Percentiles rank a stretch among this genome's conserved stretches.
Conservation (phyloP, 768 basidiomycete genomes). For the Fistulinella prunicolor region DNA sequence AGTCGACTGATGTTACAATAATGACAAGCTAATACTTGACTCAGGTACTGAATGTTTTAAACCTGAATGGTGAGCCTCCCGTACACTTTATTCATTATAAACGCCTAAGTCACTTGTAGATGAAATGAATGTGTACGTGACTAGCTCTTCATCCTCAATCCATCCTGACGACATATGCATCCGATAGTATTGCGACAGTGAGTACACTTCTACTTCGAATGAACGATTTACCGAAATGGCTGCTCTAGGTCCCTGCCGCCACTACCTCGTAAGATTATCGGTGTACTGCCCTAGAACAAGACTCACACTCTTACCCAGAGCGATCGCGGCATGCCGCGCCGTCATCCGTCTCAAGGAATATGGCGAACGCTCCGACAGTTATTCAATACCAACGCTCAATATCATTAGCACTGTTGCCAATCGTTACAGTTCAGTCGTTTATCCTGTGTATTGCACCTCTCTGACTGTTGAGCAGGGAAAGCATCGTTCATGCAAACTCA, state of each 20-base stretch:
- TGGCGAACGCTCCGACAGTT: slow-evolving; percentile 27
- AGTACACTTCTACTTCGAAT: neutral
- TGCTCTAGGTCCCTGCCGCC: slow-evolving; percentile 57
- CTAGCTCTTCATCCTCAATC: neutral
- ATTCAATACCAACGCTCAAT: slow-evolving; percentile 21
- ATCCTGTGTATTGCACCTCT: neutral
- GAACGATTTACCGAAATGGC: neutral
- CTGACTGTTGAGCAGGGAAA: slow-evolving; percentile 16
- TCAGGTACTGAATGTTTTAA: slow-evolving; percentile 26
- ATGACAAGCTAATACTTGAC: neutral
- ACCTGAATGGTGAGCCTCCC: slow-evolving; percentile 22
- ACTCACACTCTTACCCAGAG: slow-evolving; percentile 16
- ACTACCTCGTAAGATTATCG: slow-evolving; percentile 51
- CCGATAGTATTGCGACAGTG: slow-evolving; percentile 24
- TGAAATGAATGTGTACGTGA: slow-evolving; percentile 28
- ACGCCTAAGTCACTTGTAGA: slow-evolving; percentile 10
- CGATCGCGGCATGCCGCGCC: slow-evolving; percentile 55
- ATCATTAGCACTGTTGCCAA: slow-evolving; percentile 17
- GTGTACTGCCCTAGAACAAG: neutral
- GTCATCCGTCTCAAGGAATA: slow-evolving; percentile 66
- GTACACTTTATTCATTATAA: neutral
- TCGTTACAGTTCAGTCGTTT: slow-evolving; percentile 16
- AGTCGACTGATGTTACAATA: slow-evolving; percentile 16
- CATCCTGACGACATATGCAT: slow-evolving; percentile 1
- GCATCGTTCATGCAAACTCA: slow-evolving; percentile 4